A percentile compares a stretch with the other conserved stretches of the same genome.
Conservation (phyloP, 2,329 filamentous ascomycete species). For the Beauveria pseudobassiana region DNA sequence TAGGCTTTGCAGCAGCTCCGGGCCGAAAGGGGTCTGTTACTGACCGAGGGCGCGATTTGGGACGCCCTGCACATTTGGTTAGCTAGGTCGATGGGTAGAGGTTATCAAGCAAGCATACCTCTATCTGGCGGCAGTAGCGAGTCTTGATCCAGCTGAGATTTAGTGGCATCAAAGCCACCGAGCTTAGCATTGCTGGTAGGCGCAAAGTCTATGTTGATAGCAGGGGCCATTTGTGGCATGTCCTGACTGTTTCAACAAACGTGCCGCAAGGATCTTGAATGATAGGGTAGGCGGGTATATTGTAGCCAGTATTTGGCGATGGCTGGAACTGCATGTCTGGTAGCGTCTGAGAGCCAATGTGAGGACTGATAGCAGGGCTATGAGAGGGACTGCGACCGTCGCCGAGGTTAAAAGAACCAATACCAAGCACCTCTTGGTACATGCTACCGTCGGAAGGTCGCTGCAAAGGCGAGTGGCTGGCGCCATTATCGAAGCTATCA, state of each 20-base stretch:
- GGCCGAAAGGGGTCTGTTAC: slow-evolving; percentile 54
- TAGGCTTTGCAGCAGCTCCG: slow-evolving; percentile 31
- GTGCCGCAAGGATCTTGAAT: slow-evolving; percentile 36
- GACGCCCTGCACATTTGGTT: slow-evolving; percentile 29
- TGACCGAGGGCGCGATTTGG: slow-evolving; percentile 42
- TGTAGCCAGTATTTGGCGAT: slow-evolving; percentile 31
- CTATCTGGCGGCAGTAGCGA: slow-evolving; percentile 75
- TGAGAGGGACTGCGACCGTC: slow-evolving; percentile 79
- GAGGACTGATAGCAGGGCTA: slow-evolving; percentile 58
- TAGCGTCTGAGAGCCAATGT: slow-evolving; percentile 49
- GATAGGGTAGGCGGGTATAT: slow-evolving; percentile 27
- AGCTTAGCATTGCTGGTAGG: slow-evolving; percentile 52
- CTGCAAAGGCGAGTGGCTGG: slow-evolving; percentile 73
- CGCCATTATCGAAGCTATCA: slow-evolving; percentile 70
- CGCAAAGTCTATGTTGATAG: slow-evolving; percentile 90
- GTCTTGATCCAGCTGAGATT: slow-evolving; percentile 61
- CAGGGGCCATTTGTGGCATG: slow-evolving; percentile 77
- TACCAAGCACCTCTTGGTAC: slow-evolving; percentile 70
- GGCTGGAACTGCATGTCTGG: slow-evolving; percentile 44
- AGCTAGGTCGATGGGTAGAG: neutral
- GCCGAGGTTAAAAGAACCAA: slow-evolving; percentile 74
- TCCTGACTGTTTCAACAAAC: slow-evolving; percentile 48
- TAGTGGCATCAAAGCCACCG: slow-evolving; percentile 39
- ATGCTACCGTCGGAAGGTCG: slow-evolving; percentile 62
- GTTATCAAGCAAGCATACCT: slow-evolving; percentile 37